Percentiles rank a stretch among this genome's conserved stretches.
These are phyloP conservation scores for Candida multigemmis DNA, from an alignment of 805 yeast genomes.

Conservation along the genomic window DNA sequence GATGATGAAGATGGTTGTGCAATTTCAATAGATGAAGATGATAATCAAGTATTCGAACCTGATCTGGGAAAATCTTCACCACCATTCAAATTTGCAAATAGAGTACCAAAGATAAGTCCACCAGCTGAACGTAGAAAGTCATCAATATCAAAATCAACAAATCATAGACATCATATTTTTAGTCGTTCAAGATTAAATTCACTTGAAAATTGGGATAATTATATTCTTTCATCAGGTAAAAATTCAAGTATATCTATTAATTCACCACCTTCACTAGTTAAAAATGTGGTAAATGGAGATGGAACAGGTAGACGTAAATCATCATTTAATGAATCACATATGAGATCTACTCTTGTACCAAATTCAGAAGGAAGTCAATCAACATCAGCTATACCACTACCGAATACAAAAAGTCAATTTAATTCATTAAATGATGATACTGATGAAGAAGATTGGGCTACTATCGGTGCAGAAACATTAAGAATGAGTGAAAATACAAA, in stretches of 20 bases:
- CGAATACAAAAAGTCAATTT: slow-evolving; percentile 1
- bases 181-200: slow-evolving; percentile 33
- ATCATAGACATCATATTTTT: slow-evolving; percentile 20
- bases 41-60: slow-evolving; percentile 7
- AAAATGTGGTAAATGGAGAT: slow-evolving; percentile 7
- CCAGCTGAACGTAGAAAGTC: slow-evolving; percentile 20
- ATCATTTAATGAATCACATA: slow-evolving; percentile 32
- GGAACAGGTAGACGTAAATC: slow-evolving; percentile 21
- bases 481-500: slow-evolving; percentile 20
- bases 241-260: slow-evolving; percentile 23
- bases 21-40: slow-evolving; percentile 21
- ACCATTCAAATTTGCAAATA: slow-evolving; percentile 33
- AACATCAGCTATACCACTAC: slow-evolving; percentile 1
- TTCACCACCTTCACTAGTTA: slow-evolving; percentile 23
- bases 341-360: slow-evolving; percentile 17
- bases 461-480: slow-evolving; percentile 72
- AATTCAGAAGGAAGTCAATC: slow-evolving; percentile 6
- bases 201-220: slow-evolving; percentile 32
- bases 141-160: slow-evolving; percentile 7
- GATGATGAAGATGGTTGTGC: slow-evolving; percentile 31
- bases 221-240: slow-evolving; percentile 30
- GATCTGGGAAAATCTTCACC: slow-evolving; percentile 13
- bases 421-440: slow-evolving; percentile 59
- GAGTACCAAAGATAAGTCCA: slow-evolving; percentile 30
- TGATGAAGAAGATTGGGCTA: slow-evolving; percentile 96